Percentiles rank a stretch among this genome's conserved stretches.
Conservation (phyloP, 495 filamentous ascomycete genomes). For the Recurvomyces mirabilis region DNA sequence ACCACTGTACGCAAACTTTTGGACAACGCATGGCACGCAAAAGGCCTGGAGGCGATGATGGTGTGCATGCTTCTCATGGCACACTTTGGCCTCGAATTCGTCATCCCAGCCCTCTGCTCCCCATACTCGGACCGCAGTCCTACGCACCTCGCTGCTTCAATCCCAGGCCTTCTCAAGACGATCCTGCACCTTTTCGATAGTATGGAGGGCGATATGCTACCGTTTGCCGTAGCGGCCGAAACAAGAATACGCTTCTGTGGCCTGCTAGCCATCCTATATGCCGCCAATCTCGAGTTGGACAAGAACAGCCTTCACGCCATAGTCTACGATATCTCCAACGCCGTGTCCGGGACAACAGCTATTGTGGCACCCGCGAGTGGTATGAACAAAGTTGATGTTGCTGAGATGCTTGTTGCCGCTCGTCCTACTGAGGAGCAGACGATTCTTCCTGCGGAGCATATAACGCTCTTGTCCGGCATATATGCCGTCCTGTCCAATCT, state of each 20-base stretch:
- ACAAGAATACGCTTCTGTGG: slow-evolving; percentile 69
- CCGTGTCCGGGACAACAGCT: neutral
- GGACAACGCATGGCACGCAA: slow-evolving; percentile 94
- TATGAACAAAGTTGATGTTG: slow-evolving; percentile 35
- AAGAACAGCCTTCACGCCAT: slow-evolving; percentile 44
- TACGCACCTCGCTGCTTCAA: slow-evolving; percentile 44
- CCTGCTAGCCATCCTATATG: slow-evolving; percentile 57
- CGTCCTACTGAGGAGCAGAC: slow-evolving; percentile 40
- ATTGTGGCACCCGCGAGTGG: neutral
- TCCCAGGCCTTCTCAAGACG: slow-evolving; percentile 68
- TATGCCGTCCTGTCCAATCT: slow-evolving; percentile 67
- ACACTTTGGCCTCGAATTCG: slow-evolving; percentile 78
- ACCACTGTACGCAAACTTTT: slow-evolving; percentile 65
- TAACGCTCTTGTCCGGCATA: slow-evolving; percentile 71
- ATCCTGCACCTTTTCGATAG: slow-evolving; percentile 75
- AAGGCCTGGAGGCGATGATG: slow-evolving; percentile 77
- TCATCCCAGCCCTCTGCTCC: slow-evolving; percentile 40
- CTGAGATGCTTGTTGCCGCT: slow-evolving; percentile 57
- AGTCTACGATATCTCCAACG: slow-evolving; percentile 1
- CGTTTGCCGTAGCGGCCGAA: slow-evolving; percentile 46
- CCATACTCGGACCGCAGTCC: slow-evolving; percentile 11
- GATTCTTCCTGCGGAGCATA: slow-evolving; percentile 50
- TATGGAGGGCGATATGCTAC: slow-evolving; percentile 22
- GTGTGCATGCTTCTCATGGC: slow-evolving; percentile 73
- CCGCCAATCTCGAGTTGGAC: slow-evolving; percentile 56